Percentiles rank a stretch among this genome's conserved stretches.
phyloP scores from a whole-genome alignment of 768 basidiomycete species.

The Cubamyces sp. region DNA sequence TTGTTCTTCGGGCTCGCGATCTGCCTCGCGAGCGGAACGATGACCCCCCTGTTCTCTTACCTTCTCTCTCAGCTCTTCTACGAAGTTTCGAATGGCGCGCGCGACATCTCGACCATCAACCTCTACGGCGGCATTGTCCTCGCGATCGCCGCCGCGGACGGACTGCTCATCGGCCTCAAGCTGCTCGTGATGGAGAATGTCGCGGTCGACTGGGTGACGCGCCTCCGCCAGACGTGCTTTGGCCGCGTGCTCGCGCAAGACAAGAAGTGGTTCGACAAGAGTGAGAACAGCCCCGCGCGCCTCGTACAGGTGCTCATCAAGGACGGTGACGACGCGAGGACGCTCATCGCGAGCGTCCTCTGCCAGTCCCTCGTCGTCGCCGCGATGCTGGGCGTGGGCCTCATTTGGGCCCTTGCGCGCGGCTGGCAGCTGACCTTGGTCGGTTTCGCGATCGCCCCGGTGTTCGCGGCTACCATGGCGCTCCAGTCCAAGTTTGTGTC shows the following conservation, averaged over 20 bases:
- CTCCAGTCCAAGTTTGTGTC: constrained; percentile 75
- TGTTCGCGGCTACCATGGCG: constrained; percentile 77
- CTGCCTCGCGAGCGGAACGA: constrained; percentile 76
- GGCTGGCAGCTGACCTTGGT: constrained; percentile 95
- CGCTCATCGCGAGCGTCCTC: constrained; percentile 72
- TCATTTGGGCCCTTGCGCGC: constrained; percentile 85
- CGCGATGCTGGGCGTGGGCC: constrained; percentile 81
- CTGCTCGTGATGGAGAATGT: constrained; percentile 80
- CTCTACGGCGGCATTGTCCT: constrained; percentile 75
- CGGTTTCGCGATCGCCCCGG: constrained; percentile 83
- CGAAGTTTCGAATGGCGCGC: constrained; percentile 72
- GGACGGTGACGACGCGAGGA: constrained; percentile 87
- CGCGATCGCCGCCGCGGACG: constrained; percentile 74
- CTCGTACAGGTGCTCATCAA: constrained; percentile 81
- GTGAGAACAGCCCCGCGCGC: constrained; percentile 57
- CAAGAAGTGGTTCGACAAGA: constrained; percentile 83
- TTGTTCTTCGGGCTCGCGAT: constrained; percentile 69
- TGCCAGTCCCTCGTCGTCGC: constrained; percentile 73
- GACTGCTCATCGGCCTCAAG: constrained; percentile 73
- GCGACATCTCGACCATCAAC: constrained; percentile 64
- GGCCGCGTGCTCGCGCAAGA: constrained; percentile 73
- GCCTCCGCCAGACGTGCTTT: constrained; percentile 61
- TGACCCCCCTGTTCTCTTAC: constrained; percentile 92
- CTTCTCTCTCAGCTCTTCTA: constrained; percentile 82
- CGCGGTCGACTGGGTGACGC: constrained; percentile 75